Evolutionary conservation across 2,329 filamentous ascomycete genomes (phyloP).

Genomic region (Clarireedia hainanense): DNA sequence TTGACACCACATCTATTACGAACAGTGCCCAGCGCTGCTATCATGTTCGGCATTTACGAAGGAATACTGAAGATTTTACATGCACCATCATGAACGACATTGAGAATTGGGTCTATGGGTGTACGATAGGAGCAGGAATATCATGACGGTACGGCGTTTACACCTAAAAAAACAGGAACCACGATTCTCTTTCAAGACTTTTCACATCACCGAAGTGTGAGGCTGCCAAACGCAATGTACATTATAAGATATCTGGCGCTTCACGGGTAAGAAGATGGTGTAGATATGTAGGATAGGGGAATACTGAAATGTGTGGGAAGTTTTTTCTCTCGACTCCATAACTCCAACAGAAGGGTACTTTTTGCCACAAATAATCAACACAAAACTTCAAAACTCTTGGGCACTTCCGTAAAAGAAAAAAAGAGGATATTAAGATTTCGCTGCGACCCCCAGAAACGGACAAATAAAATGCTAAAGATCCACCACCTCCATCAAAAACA

Average conservation of each 20-base stretch:
- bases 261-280: not conserved
- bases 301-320: not conserved
- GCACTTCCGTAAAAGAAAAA: not conserved
- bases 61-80: conserved; percentile 30
- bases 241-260: conserved; percentile 5
- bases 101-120: not conserved
- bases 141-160: conserved; percentile 17
- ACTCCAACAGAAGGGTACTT: not conserved
- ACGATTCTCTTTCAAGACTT: conserved; percentile 3
- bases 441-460: not conserved
- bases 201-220: not conserved
- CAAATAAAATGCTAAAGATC: not conserved
- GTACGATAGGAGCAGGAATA: conserved; percentile 9
- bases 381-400: not conserved
- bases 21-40: conserved; percentile 84
- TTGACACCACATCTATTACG: conserved; percentile 86
- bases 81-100: conserved; percentile 20
- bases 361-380: not conserved
- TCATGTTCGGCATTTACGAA: conserved; percentile 86
- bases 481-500: not conserved
- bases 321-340: no score
- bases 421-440: not conserved
- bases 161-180: conserved; percentile 8
- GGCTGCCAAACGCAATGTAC: not conserved
- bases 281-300: not conserved